Evolutionary conservation across 176 grass and related monocot genomes (phyloP).

Genomic region (Tuctoria greenei): DNA sequence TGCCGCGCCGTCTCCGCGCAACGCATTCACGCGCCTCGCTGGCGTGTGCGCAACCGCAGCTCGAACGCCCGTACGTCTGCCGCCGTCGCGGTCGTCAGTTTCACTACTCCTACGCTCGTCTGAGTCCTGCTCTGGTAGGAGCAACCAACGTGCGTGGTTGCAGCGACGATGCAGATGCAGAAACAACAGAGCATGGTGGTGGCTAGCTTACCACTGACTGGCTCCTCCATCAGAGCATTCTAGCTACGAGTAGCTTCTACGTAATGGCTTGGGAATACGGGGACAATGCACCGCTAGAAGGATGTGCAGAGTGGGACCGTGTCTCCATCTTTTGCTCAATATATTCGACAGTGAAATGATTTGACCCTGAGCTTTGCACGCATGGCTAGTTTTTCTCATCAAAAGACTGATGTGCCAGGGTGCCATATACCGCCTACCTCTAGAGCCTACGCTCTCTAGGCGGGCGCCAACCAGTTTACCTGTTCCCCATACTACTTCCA

Average conservation of each 20-base stretch:
- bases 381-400: background rate
- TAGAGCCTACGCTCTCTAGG: background rate
- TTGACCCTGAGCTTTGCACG: background rate
- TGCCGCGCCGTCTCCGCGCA: background rate
- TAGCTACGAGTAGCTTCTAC: background rate
- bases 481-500: background rate
- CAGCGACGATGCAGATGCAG: background rate
- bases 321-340: background rate
- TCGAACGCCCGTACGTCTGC: background rate
- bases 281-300: background rate
- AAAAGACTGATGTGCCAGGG: background rate
- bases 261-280: background rate
- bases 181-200: background rate
- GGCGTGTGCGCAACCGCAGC: background rate
- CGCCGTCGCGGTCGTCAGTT: background rate
- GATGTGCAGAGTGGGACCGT: background rate
- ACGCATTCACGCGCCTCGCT: background rate
- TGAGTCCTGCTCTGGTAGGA: background rate
- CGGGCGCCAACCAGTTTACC: background rate
- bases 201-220: background rate
- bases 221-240: background rate
- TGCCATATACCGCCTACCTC: background rate
- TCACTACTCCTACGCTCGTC: background rate
- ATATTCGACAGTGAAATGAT: background rate
- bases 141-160: background rate